Conservation (phyloP, 345 rosid species). For the Eucalyptus tenuipes region DNA sequence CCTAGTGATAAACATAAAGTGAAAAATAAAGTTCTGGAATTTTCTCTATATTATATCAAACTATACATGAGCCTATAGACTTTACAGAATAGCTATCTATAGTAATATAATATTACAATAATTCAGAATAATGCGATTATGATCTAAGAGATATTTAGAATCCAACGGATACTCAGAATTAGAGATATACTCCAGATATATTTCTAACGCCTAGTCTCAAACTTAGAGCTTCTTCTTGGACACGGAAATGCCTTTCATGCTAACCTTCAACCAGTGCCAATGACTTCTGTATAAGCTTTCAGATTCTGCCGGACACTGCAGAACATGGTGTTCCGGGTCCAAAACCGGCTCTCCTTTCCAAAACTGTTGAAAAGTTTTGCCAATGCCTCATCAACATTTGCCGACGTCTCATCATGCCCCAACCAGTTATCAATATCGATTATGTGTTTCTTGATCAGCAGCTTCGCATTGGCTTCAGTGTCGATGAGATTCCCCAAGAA, state of each 20-base stretch:
- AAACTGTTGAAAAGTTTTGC: neutral
- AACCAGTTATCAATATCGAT: neutral
- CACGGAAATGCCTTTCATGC: neutral
- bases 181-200: too few relatives aligned
- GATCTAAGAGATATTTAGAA: too few relatives aligned
- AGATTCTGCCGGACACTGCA: neutral
- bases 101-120: too few relatives aligned
- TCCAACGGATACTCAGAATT: too few relatives aligned
- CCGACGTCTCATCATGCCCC: neutral
- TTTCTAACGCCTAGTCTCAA: neutral
- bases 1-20: too few relatives aligned
- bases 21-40: too few relatives aligned
- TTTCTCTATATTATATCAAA: too few relatives aligned
- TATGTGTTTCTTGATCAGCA: neutral
- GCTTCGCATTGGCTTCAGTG: neutral
- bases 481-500: neutral
- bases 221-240: neutral
- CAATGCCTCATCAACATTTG: neutral
- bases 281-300: neutral
- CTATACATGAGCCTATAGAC: too few relatives aligned
- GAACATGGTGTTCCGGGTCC: neutral
- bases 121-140: too few relatives aligned
- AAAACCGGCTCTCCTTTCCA: neutral
- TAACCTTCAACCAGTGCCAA: neutral
- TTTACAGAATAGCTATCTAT: too few relatives aligned